Base-by-base conservation (phyloP, 768 basidiomycete genomes). In the Pisolithus sp. region DNA sequence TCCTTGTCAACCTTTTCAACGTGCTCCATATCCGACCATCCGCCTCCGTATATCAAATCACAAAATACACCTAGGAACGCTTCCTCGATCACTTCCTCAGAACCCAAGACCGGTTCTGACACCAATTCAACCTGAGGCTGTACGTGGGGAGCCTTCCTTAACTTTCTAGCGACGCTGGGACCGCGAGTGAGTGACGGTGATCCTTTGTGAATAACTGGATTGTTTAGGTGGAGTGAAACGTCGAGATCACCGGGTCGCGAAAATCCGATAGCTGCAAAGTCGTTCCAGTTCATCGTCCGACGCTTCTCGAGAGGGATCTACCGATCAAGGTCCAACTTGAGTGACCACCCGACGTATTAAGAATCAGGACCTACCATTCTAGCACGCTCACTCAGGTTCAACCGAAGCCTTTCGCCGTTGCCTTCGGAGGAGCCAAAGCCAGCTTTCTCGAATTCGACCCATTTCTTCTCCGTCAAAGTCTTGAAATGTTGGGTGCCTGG, bases 121-220 rank as follows among this genome's bases (percentile, higher is more conserved):
- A 96, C 92, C 89, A 93, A 95, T 0, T 90, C 86, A 63, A 99
- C 98, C 1, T 84, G 72, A 2, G 92, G 91, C 20, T 95, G 74
- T 1, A 78, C 59, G 31, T 59, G 60, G 61, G 91, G 86, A 4
- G 82, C 76, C 70, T 94, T 95, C 67, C 89, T 89, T 36, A 97
- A 70, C 66, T 92, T 89, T 60, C 79, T 82, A n/a, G 75, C 76
- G 5, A 93, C 72, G 57, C 84, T 90, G 0, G 80, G 83, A 24
- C 78, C 82, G 38, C 90, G 82, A 4, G 77, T 66, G 0, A 90
- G 88, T 89, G 88, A 92, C 0, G 82, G 62, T 1, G 77, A 75
- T 49, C 93, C 85, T 0, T 73, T 73, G 65, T 84, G 72, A 1
- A 72, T 61, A 1, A 85, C 63, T 0, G 80, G 78, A 0, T 74